Evolutionary conservation across 257 asterid genomes (phyloP), one percentile per base, ranked within the genome.

Genomic region (Cinchona pubescens): DNA sequence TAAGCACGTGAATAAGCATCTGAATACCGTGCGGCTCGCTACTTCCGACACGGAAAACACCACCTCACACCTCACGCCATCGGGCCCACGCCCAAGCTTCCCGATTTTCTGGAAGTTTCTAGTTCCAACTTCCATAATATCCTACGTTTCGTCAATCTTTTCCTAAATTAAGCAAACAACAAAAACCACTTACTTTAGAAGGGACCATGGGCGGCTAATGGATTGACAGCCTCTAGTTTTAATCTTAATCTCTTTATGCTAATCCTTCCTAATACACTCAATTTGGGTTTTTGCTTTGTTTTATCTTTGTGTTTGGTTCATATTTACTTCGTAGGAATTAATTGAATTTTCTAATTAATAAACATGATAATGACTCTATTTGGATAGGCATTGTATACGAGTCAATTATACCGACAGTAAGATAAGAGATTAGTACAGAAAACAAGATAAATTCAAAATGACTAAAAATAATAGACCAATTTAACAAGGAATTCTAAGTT

Each of bases 41-140:
- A 61, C 81, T 71, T 71, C 45, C 18, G 79, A 69, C 90, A 82
- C 79, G 88, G 48, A 79, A 72, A 78, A 67, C 70, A 75, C 35
- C 82, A 67, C 45, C 23, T 5, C 77, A 46, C 46, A 37, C 40
- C 49, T 19, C 59, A 34, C 16, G 38, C n/a, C 61, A 6, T 30
- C 4, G 56, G 58, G 19, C 77, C 69, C 45, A 12, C 66, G 11
- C 12, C 42, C 30, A 58, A 49, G 18, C 83, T 80, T 87, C 89
- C 91, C 76, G 77, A 56, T 85, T 83, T 80, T 79, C 68, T 19
- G 92, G 87, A 87, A 19, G 32, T 7, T 19, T 55, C 70, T 69
- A 30, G 40, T 42, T 63, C 29, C 80, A 71, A 45, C 7, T 23
- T 21, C 62, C 62, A 56, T 5, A 32, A 61, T 61, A 27, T 10